A percentile compares a stretch with the other conserved stretches of the same genome.
Conservation (phyloP, 345 rosid species). For the Lepidium didymum region DNA sequence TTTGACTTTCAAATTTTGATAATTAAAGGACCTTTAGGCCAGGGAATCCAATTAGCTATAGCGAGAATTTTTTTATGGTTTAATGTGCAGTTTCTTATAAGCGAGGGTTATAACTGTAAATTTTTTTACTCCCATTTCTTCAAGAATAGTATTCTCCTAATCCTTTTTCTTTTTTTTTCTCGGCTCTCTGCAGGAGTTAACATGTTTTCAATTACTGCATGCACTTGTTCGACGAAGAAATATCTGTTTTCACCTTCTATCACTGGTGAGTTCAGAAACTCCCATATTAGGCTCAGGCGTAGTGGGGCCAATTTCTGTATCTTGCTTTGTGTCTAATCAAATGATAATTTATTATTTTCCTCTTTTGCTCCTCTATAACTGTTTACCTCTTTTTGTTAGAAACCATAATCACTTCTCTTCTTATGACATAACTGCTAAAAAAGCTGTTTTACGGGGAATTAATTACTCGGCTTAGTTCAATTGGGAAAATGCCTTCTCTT, state of each 20-base stretch:
- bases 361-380: neutral
- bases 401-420: neutral
- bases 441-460: neutral
- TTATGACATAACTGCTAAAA: neutral
- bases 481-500: neutral
- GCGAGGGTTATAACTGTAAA: constrained; percentile 16
- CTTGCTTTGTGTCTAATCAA: constrained; percentile 1
- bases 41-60: neutral
- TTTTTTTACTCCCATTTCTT: neutral
- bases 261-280: constrained; percentile 56
- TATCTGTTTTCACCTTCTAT: constrained; percentile 70
- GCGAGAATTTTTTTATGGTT: neutral
- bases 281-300: constrained; percentile 8
- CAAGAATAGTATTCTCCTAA: neutral
- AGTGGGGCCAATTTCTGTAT: neutral
- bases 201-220: constrained; percentile 77
- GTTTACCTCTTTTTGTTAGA: neutral
- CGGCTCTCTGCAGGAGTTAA: constrained; percentile 51
- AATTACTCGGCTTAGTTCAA: neutral
- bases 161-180: neutral
- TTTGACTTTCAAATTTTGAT: constrained; percentile 9
- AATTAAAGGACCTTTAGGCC: constrained; percentile 1
- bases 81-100: neutral
- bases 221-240: constrained; percentile 75
- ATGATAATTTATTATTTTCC: neutral